Evolutionary conservation across 1,284 basidiomycete species (phyloP).

Genomic region (Volvariella volvacea): DNA sequence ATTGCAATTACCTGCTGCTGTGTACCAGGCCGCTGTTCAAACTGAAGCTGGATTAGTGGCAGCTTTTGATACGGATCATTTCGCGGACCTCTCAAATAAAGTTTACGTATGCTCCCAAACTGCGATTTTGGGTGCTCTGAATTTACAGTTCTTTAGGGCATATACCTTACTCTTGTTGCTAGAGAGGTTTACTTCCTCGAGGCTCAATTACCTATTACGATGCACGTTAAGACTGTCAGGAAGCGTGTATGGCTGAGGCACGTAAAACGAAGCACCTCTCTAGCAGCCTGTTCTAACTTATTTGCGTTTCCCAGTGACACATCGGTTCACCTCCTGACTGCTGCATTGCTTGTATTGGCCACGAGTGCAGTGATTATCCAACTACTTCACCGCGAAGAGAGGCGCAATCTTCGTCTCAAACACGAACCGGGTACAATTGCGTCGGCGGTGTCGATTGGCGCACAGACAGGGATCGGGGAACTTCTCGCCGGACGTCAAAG

Average conservation of each 20-base stretch:
- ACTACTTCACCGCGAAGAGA: constrained; percentile 34
- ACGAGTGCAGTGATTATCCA: constrained; percentile 35
- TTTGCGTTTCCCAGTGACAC: constrained; percentile 23
- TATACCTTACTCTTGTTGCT: constrained; percentile 45
- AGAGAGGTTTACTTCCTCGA: constrained; percentile 42
- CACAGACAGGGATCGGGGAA: constrained; percentile 36
- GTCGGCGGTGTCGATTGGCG: constrained; percentile 46
- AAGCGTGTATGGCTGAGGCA: constrained; percentile 43
- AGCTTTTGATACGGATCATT: constrained; percentile 30
- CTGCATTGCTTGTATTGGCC: constrained; percentile 35
- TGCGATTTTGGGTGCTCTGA: neutral
- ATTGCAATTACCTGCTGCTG: constrained; percentile 42
- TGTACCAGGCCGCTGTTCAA: constrained; percentile 37
- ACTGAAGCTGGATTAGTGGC: constrained; percentile 28
- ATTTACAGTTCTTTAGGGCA: constrained; percentile 21
- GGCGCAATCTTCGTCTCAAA: constrained; percentile 33
- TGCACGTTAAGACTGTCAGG: constrained; percentile 34
- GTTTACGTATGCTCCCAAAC: constrained; percentile 38
- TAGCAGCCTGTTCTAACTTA: constrained; percentile 6
- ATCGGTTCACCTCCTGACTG: constrained; percentile 38
- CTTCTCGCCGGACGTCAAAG: constrained; percentile 33
- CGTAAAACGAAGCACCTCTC: neutral
- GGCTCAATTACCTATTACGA: constrained; percentile 22
- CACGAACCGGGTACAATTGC: constrained; percentile 48
- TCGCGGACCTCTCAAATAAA: constrained; percentile 28